Base-by-base conservation (phyloP, 768 basidiomycete species). In the Termitomyces sp. region DNA sequence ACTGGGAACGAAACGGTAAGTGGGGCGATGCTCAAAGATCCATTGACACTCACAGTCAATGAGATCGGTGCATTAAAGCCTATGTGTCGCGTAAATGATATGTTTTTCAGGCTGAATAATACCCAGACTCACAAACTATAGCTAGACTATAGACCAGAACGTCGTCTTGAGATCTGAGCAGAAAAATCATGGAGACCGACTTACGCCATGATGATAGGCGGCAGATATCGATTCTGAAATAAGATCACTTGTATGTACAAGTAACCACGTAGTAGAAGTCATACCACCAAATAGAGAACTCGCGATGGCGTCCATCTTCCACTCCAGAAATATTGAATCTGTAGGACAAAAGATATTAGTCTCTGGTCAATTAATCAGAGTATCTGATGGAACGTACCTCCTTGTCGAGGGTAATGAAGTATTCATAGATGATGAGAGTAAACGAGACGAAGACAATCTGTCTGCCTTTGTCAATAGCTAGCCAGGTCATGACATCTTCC, bases 291-390 rank as follows among this genome's bases (percentile, higher is more conserved):
- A 29, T 61, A 61, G 14, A 61, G 27, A 1, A 47, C 27, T 37
- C 60, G 41, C 10, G 60, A 56, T 8, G 53, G 53, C 11, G 60
- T 61, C 60, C 60, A 58, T 37, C 58, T 61, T 34, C 57, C 60
- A n/a, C 44, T 53, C 59, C 59, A 57, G 52, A 60, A 60, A 37
- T 50, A 60, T 52, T 49, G 29, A n/a, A 57, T 51, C 59, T 60
- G 35, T 1, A 17, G 12, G 4, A 11, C n/a, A 9, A 35, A 8
- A 19, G 9, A 11, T 34, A 19, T 25, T 16, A 17, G 40, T 47
- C 11, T 17, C 3, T 1, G 16, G 10, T 7, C 14, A 16, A 5
- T 45, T 8, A 16, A 16, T 19, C 19, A 7, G 8, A 12, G 17
- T 4, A 25, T 16, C 3, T 35, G 34, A 44, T 11, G 4, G 7